phyloP scores from a whole-genome alignment of 2,329 filamentous ascomycete genomes.

The Cryphonectria naterciae region DNA sequence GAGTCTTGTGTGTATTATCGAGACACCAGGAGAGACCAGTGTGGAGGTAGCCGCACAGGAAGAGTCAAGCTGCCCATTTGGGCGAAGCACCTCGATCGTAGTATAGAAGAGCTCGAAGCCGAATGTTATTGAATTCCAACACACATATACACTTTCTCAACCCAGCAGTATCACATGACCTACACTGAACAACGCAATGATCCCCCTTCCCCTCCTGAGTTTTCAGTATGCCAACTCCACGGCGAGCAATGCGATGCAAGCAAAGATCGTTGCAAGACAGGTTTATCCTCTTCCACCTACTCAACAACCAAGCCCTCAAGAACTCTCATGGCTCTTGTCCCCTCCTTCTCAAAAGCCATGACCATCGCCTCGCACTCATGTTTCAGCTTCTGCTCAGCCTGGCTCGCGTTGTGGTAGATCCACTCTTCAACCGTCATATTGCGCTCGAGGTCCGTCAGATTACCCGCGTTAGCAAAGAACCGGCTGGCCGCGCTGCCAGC shows the following conservation, averaged over 20 bases:
- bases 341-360: conserved; percentile 80
- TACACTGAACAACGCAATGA: neutral
- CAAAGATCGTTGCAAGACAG: neutral
- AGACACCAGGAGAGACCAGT: neutral
- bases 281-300: neutral
- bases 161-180: neutral
- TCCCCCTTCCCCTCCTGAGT: too few relatives aligned
- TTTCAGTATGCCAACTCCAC: neutral
- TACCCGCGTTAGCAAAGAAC: conserved; percentile 58
- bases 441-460: conserved; percentile 76
- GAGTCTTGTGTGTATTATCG: neutral
- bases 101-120: conserved; percentile 2
- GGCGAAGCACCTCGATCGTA: neutral
- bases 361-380: conserved; percentile 84
- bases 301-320: conserved; percentile 72
- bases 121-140: neutral
- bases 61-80: neutral
- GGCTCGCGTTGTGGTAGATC: conserved; percentile 79
- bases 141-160: neutral
- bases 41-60: neutral
- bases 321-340: conserved; percentile 73
- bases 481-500: conserved; percentile 41
- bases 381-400: conserved; percentile 79
- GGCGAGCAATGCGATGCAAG: neutral
- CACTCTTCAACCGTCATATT: conserved; percentile 93